These are phyloP conservation scores for Scalesia atractyloides DNA, from an alignment of 129 eudicot genomes.

Conservation along the genomic window DNA sequence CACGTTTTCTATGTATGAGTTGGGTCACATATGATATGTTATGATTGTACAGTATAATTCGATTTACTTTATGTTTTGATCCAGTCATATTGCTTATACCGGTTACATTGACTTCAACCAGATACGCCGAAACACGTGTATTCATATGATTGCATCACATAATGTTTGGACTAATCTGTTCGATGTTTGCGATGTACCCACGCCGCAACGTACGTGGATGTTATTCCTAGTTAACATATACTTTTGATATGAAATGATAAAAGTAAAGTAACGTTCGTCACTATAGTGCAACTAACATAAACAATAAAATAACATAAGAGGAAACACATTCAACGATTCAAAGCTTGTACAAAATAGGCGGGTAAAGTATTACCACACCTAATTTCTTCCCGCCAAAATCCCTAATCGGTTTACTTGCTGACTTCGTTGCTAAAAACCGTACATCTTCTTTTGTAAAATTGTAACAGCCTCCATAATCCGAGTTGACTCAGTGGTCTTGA, in stretches of 20 bases:
- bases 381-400: constrained; percentile 10
- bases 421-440: not conserved
- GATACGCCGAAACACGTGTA: too few relatives aligned
- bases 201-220: too few relatives aligned
- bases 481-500: not conserved
- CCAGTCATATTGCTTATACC: too few relatives aligned
- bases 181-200: too few relatives aligned
- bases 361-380: constrained; percentile 7
- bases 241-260: not conserved
- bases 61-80: too few relatives aligned
- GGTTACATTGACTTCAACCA: too few relatives aligned
- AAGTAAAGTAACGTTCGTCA: not conserved
- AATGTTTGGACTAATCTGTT: too few relatives aligned
- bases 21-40: too few relatives aligned
- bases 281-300: not conserved
- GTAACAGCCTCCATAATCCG: not conserved
- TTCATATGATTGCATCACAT: too few relatives aligned
- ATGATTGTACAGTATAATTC: too few relatives aligned
- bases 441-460: not conserved
- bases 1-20: too few relatives aligned
- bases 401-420: not conserved
- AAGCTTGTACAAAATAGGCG: constrained; percentile 3
- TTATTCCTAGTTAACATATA: too few relatives aligned
- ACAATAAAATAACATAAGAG: not conserved
- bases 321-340: not conserved